phyloP scores from a whole-genome alignment of 257 asterid genomes.

The Solanum neorickii region DNA sequence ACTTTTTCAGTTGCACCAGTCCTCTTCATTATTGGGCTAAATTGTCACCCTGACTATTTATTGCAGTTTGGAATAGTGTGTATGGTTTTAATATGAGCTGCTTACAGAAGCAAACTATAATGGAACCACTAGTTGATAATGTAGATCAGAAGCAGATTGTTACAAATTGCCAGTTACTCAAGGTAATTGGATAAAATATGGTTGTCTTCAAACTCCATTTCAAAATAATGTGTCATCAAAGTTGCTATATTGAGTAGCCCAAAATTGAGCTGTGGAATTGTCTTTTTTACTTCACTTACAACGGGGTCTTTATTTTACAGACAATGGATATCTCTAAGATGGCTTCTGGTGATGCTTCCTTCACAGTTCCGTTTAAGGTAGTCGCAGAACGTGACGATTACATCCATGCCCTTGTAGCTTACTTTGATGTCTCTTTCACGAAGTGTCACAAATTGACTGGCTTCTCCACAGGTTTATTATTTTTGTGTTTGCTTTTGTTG shows the following conservation, averaged over 20 bases:
- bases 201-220: background rate
- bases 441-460: constrained; percentile 75
- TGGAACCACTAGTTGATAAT: constrained; percentile 88
- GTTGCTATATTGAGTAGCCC: background rate
- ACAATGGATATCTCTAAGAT: constrained; percentile 95
- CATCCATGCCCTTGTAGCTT: constrained; percentile 89
- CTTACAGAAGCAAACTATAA: constrained; percentile 73
- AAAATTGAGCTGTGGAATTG: background rate
- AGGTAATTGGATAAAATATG: constrained; percentile 28
- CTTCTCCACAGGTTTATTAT: constrained; percentile 67
- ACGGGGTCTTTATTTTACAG: constrained; percentile 18
- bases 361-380: constrained; percentile 93
- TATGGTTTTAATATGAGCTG: constrained; percentile 98
- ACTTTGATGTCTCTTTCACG: constrained; percentile 88
- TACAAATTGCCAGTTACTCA: constrained; percentile 69
- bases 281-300: background rate
- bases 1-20: background rate
- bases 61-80: constrained; percentile 74
- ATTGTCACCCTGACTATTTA: background rate
- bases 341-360: constrained; percentile 75
- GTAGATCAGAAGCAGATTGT: constrained; percentile 89
- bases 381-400: constrained; percentile 89
- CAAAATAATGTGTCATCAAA: background rate
- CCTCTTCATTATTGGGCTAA: background rate
- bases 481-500: background rate